Base-by-base conservation (phyloP, 208 protist species). In the Novymonas esmeraldas region DNA sequence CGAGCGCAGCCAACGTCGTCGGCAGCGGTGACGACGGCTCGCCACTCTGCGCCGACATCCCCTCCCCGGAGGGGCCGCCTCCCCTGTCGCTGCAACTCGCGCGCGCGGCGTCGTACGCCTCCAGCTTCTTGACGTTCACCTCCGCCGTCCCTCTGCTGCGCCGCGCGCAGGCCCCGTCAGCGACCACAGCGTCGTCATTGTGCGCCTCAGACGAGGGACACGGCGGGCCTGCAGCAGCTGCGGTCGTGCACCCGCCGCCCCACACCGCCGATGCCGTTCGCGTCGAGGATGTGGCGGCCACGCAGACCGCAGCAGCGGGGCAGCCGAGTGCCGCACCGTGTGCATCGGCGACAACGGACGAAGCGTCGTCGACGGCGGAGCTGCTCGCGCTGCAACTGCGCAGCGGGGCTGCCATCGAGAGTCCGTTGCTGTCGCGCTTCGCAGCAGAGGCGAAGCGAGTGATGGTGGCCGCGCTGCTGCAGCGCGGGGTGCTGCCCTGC, bases 351-450 rank as follows among this genome's bases (percentile, higher is more conserved):
- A 5, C 36, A 11, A 14, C 11, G 36, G 36, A 41, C 36, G 36
- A 41, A 41, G 36, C 36, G 7, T 41, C 11, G 36, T 44, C 0
- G 16, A 34, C 24, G 14, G 9, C 14, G 36, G 2, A 42, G n/a
- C 20, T 6, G 42, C n/a, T 58, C 31, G 33, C 46, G 18, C 29
- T 51, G 16, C 60, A 59, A n/a, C 42, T 73, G 33, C 54, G 59
- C 31, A 24, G 14, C 13, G 67, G 63, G 11, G 28, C 42, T 20
- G 58, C 59, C 33, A 46, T 55, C 6, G 78, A 83, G 64, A 75
- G 66, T 26, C 38, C 67, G 28, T 59, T 83, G 22, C 48, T 83
- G 18, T 29, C 42, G 10, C 78, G 54, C 6, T 83, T 70, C 41
- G 60, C 65, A 16, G 24, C 22, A 0, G 78, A 83, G 46, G 56